Conservation (phyloP, 768 basidiomycete genomes). For the Epithele typhae region DNA sequence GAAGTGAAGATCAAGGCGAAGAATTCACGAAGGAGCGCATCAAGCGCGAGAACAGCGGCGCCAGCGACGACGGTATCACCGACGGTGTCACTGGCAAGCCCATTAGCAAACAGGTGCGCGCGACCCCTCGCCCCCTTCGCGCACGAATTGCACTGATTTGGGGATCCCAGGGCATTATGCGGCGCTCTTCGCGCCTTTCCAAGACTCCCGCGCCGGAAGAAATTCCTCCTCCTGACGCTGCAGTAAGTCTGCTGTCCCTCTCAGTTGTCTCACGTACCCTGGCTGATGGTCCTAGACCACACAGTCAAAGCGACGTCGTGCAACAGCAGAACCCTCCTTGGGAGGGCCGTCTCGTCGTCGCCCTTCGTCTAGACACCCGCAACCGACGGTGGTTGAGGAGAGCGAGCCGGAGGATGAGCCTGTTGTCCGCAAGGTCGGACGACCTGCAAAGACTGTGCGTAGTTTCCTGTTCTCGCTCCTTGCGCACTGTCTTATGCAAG, state of each 20-base stretch:
- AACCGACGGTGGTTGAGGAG: slow-evolving; percentile 57
- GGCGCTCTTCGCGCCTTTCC: slow-evolving; percentile 64
- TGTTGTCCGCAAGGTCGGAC: slow-evolving; percentile 55
- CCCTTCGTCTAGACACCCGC: slow-evolving; percentile 27
- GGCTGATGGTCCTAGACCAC: no score
- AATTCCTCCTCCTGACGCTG: slow-evolving; percentile 25
- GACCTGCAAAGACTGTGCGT: slow-evolving; percentile 55
- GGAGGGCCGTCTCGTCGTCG: slow-evolving; percentile 42
- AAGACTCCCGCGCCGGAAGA: slow-evolving; percentile 44
- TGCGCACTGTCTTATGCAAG: slow-evolving; percentile 3
- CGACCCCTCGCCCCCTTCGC: no score
- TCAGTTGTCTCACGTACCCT: no score
- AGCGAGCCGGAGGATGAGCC: slow-evolving; percentile 72
- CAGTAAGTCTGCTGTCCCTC: slow-evolving; percentile 41
- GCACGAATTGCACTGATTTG: no score
- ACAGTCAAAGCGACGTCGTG: slow-evolving; percentile 76
- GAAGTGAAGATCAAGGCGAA: slow-evolving; percentile 59
- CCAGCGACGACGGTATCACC: slow-evolving; percentile 79
- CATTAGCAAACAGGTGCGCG: slow-evolving; percentile 43
- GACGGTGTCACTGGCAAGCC: slow-evolving; percentile 81
- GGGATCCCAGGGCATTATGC: slow-evolving; percentile 28
- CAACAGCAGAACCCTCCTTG: slow-evolving; percentile 70
- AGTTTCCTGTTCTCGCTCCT: background rate
- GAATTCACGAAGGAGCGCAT: slow-evolving; percentile 61
- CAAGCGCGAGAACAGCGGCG: slow-evolving; percentile 61